Evolutionary conservation across 2,329 filamentous ascomycete genomes (phyloP).

Genomic region (Fusarium penzigii): DNA sequence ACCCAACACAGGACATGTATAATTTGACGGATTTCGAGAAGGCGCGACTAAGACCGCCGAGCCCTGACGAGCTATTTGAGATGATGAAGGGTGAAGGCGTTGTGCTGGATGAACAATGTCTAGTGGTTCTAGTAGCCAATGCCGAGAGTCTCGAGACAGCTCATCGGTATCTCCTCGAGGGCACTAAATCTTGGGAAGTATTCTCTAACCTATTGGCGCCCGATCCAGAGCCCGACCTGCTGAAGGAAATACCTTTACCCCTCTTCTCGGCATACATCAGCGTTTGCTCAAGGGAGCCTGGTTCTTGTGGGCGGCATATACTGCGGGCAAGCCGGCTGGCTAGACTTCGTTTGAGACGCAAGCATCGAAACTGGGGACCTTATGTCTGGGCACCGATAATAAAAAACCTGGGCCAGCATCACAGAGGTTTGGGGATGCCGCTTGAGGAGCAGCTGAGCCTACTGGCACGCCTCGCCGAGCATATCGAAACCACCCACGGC

Average conservation of each 20-base stretch:
- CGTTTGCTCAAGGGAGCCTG: conserved; percentile 26
- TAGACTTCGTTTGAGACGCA: conserved; percentile 25
- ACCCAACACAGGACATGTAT: conserved; percentile 36
- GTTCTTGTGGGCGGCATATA: conserved; percentile 26
- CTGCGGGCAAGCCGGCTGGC: conserved; percentile 34
- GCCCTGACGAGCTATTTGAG: conserved; percentile 57
- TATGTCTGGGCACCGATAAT: conserved; percentile 37
- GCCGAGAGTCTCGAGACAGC: conserved; percentile 50
- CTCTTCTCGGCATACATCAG: conserved; percentile 54
- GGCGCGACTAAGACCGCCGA: conserved; percentile 61
- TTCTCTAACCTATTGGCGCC: conserved; percentile 20
- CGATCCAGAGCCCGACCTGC: conserved; percentile 22
- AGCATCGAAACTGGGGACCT: conserved; percentile 29
- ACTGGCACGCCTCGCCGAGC: conserved; percentile 29
- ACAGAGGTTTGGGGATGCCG: conserved; percentile 28
- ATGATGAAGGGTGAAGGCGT: conserved; percentile 56
- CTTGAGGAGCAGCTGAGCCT: conserved; percentile 33
- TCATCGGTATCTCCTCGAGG: conserved; percentile 51
- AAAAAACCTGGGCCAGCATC: conserved; percentile 35
- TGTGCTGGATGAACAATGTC: conserved; percentile 48
- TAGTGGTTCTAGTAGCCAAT: conserved; percentile 57
- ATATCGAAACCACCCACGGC: conserved; percentile 30
- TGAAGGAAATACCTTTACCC: conserved; percentile 30
- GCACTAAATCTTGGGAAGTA: conserved; percentile 23
- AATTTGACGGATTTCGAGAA: conserved; percentile 67